phyloP scores from a whole-genome alignment of 331 rosid genomes.

The Quercus lobata region DNA sequence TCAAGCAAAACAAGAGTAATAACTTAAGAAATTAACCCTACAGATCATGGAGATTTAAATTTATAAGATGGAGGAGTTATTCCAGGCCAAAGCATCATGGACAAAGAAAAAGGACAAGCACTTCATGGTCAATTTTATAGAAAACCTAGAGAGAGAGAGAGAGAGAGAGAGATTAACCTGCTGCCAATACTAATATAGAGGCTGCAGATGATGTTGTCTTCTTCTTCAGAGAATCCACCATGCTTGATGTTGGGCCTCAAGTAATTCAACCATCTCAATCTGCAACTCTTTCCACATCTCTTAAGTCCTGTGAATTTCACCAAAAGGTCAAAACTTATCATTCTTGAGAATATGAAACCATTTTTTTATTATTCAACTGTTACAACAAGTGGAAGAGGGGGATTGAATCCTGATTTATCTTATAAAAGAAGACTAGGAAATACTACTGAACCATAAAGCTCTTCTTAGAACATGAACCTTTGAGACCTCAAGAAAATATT shows the following conservation, averaged over 20 bases:
- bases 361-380: not conserved
- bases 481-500: not conserved
- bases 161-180: constrained; percentile 51
- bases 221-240: constrained; percentile 99
- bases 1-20: constrained; percentile 1
- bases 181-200: constrained; percentile 99
- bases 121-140: constrained; percentile 1
- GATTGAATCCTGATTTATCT: not conserved
- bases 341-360: not conserved
- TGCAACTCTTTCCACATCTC: constrained; percentile 99
- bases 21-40: constrained; percentile 1
- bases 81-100: constrained; percentile 28
- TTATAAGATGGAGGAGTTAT: not conserved
- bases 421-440: too few relatives aligned
- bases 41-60: constrained; percentile 8
- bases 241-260: constrained; percentile 96
- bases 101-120: constrained; percentile 65
- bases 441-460: too few relatives aligned
- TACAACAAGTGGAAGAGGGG: not conserved
- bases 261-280: constrained; percentile 92
- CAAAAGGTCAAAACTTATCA: constrained; percentile 4
- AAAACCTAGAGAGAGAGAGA: constrained; percentile 7
- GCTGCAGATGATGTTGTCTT: constrained; percentile 88
- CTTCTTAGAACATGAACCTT: too few relatives aligned
- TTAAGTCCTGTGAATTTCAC: constrained; percentile 64